Conservation (phyloP, 441 rosid genomes). For the Melastoma candidum region DNA sequence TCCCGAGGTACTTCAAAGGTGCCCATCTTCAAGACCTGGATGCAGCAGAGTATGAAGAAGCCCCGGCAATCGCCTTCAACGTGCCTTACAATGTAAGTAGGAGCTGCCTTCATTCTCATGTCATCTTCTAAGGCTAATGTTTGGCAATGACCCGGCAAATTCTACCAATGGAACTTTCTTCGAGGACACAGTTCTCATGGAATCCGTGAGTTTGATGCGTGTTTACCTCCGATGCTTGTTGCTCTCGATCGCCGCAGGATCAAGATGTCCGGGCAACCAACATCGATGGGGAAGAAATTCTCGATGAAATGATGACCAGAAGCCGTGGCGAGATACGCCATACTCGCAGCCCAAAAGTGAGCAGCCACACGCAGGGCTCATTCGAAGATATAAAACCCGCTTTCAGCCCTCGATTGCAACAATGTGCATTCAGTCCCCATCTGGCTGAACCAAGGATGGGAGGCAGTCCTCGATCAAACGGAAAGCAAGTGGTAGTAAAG, state of each 20-base stretch:
- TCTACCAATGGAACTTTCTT: too few species aligned
- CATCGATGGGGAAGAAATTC: slow-evolving; percentile 44
- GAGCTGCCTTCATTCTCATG: neutral
- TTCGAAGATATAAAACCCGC: slow-evolving; percentile 28
- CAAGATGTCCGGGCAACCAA: slow-evolving; percentile 25
- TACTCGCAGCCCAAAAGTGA: slow-evolving; percentile 42
- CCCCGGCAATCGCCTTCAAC: slow-evolving; percentile 53
- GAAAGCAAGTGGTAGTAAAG: slow-evolving; percentile 25
- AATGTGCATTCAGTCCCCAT: slow-evolving; percentile 37
- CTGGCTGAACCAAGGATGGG: slow-evolving; percentile 22
- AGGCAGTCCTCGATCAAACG: slow-evolving; percentile 22
- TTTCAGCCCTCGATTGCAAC: slow-evolving; percentile 28
- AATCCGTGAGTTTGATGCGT: too few species aligned
- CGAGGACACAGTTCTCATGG: too few species aligned
- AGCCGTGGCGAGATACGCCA: slow-evolving; percentile 67
- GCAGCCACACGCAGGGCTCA: slow-evolving; percentile 40
- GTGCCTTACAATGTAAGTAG: slow-evolving; percentile 44
- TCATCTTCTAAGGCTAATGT: too few species aligned
- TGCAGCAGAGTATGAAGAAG: slow-evolving; percentile 74
- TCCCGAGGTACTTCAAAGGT: slow-evolving; percentile 58
- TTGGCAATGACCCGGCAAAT: too few species aligned
- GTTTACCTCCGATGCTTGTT: too few species aligned
- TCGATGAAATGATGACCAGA: slow-evolving; percentile 60
- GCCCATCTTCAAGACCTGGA: slow-evolving; percentile 73
- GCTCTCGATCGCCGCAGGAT: slow-evolving; percentile 22